phyloP scores from a whole-genome alignment of 495 filamentous ascomycete species.

The Saxophila tyrrhenica region DNA sequence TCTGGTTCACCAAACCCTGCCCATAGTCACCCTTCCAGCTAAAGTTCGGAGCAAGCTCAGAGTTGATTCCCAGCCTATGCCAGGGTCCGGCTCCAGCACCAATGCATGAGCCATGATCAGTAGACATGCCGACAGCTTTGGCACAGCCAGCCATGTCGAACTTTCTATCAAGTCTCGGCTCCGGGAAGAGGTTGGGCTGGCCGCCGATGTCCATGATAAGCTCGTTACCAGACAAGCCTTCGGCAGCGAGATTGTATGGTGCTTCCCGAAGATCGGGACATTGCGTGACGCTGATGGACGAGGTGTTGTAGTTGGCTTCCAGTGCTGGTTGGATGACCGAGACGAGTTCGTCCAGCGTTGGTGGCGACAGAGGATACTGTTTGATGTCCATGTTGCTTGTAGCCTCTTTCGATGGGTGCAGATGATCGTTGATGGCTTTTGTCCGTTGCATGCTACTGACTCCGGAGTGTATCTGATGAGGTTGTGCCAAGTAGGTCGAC shows the following conservation, averaged over 20 bases:
- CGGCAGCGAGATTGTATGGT: conserved; percentile 10
- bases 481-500: too few relatives aligned
- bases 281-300: neutral
- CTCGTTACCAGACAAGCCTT: conserved; percentile 11
- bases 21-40: conserved; percentile 5
- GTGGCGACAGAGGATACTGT: conserved; percentile 7
- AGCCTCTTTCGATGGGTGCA: neutral
- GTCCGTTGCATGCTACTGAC: neutral
- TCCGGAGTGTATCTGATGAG: too few relatives aligned
- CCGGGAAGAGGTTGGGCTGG: conserved; percentile 17
- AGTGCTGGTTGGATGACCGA: conserved; percentile 2
- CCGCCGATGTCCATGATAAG: conserved; percentile 16
- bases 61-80: conserved; percentile 7
- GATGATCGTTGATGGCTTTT: neutral
- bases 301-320: conserved; percentile 5
- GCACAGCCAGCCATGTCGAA: conserved; percentile 13
- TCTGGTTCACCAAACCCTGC: conserved; percentile 2
- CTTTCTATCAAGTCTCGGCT: conserved; percentile 9
- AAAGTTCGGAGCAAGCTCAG: conserved; percentile 14
- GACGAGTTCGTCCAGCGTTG: conserved; percentile 7
- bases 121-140: conserved; percentile 3
- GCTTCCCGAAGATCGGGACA: conserved; percentile 11
- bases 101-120: conserved; percentile 7
- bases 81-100: conserved; percentile 17
- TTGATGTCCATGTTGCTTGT: conserved; percentile 7